phyloP scores from a whole-genome alignment of 139 green algal species.

The Chlamydomonas sphaeroides region DNA sequence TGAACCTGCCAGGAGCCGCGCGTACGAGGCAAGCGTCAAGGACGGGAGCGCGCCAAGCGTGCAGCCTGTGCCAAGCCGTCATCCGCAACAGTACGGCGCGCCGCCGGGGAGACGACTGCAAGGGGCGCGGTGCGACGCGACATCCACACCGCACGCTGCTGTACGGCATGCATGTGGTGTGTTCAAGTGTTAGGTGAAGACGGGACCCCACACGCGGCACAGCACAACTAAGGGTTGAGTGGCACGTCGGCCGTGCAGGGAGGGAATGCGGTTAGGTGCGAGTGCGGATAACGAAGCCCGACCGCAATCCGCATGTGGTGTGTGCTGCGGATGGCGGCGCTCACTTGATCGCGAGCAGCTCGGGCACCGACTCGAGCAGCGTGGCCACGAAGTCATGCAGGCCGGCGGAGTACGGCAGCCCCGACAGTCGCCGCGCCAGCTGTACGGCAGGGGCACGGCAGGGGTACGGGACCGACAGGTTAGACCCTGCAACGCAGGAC shows the following conservation, averaged over 20 bases:
- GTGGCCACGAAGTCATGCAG: not conserved
- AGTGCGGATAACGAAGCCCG: not conserved
- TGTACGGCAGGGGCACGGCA: not conserved
- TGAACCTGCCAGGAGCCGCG: too few relatives aligned
- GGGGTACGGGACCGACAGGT: too few relatives aligned
- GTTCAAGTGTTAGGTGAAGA: too few relatives aligned
- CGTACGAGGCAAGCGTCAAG: not conserved
- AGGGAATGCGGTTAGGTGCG: not conserved
- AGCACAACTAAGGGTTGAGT: too few relatives aligned
- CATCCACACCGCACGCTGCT: too few relatives aligned
- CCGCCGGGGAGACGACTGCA: too few relatives aligned
- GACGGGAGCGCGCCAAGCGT: not conserved
- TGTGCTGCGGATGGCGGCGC: not conserved
- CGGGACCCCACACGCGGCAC: too few relatives aligned
- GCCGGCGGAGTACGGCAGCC: not conserved
- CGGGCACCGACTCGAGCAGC: slow-evolving; percentile 5
- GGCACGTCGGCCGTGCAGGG: not conserved
- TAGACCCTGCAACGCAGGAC: not conserved
- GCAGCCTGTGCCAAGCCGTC: not conserved
- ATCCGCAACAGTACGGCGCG: too few relatives aligned
- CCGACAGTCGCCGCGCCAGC: not conserved
- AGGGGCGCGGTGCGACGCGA: too few relatives aligned
- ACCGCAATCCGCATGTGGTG: not conserved
- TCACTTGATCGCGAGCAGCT: slow-evolving; percentile 16
- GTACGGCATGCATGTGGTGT: too few relatives aligned